Base-by-base conservation (phyloP, 2,329 filamentous ascomycete species). In the Penicillium freii region DNA sequence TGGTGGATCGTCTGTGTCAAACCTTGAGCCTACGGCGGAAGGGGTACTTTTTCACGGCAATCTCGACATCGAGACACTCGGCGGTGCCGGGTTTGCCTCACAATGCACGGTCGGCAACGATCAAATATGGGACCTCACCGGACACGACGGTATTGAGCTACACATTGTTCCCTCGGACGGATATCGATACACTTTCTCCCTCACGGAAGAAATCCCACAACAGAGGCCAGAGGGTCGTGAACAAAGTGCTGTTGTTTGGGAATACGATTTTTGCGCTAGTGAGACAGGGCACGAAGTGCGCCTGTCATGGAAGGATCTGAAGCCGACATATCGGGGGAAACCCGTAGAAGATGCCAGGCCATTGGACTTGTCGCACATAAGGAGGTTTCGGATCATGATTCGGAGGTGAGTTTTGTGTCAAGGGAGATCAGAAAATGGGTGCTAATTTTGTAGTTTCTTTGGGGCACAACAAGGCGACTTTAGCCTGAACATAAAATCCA, bases 11-110 rank as follows among this genome's bases (percentile, higher is more conserved):
- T 91, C 87, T 60, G 73, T 77, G 54, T 86, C 84, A 33, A 73
- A 79, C 59, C 71, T 85, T n/a, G 72, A 71, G 42, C 58, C 68
- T 38, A 71, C 71, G 21, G 61, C 71, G 15, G 62, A 72, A 3
- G 72, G 70, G 5, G 83, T 81, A 4, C 73, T 71, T 9, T 92
- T 92, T 75, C 76, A 84, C 62, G 90, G 91, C 2, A 78, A 79
- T 25, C 81, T 94, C 21, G 90, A 94, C 74, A 91, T 87, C 61
- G 82, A 81, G 52, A 85, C 89, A 0, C 84, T 94, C 0, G 90
- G 90, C 27, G 90, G 89, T 31, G 90, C 91, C 0, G 91, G 91
- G 5, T 94, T 95, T 69, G 90, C 90, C 10, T 90, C 87, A 5
- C 91, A 93, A 71, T 83, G 87, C 46, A 91, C 87, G 5, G 81